These are phyloP conservation scores for Hondaea fermentalgiana DNA, from an alignment of 108 stramenopile species.

Conservation along the genomic window DNA sequence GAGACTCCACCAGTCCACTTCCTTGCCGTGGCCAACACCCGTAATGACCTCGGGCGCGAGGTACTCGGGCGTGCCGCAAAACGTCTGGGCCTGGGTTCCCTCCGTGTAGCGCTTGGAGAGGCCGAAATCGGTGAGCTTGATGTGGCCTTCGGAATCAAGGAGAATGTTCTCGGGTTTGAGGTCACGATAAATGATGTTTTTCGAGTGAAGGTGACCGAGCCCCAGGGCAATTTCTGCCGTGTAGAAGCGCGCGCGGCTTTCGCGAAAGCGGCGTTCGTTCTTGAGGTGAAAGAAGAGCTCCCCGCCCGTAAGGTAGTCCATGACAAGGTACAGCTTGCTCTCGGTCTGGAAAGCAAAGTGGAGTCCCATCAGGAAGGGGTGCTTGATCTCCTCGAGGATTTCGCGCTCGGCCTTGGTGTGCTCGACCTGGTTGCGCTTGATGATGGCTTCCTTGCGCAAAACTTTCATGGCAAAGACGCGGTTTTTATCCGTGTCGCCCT, in stretches of 20 bases:
- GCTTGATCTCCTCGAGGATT: conserved; percentile 87
- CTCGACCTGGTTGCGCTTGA: conserved; percentile 92
- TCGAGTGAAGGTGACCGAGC: conserved; percentile 84
- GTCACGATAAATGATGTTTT: conserved; percentile 92
- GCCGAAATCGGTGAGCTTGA: conserved; percentile 94
- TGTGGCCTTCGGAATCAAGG: conserved; percentile 81
- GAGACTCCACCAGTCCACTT: conserved; percentile 57
- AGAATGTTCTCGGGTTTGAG: conserved; percentile 94
- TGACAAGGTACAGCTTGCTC: conserved; percentile 89
- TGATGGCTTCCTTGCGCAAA: conserved; percentile 85
- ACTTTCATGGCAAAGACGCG: conserved; percentile 87
- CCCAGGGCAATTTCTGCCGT: conserved; percentile 90
- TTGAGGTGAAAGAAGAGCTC: conserved; percentile 95
- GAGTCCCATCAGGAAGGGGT: conserved; percentile 96
- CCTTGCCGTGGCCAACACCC: conserved; percentile 37
- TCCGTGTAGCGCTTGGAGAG: conserved; percentile 62
- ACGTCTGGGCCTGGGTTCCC: conserved; percentile 20
- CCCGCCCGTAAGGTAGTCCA: conserved; percentile 95
- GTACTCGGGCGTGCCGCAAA: conserved; percentile 55
- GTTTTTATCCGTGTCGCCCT: conserved; percentile 38
- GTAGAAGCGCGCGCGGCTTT: conserved; percentile 83
- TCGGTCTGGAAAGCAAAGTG: conserved; percentile 97
- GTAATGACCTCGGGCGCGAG: conserved; percentile 52
- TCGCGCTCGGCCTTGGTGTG: conserved; percentile 93
- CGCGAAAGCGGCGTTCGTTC: conserved; percentile 82